phyloP scores from a whole-genome alignment of 192 early-diverging fungal genomes.

The Phlyctochytrium arcticum region DNA sequence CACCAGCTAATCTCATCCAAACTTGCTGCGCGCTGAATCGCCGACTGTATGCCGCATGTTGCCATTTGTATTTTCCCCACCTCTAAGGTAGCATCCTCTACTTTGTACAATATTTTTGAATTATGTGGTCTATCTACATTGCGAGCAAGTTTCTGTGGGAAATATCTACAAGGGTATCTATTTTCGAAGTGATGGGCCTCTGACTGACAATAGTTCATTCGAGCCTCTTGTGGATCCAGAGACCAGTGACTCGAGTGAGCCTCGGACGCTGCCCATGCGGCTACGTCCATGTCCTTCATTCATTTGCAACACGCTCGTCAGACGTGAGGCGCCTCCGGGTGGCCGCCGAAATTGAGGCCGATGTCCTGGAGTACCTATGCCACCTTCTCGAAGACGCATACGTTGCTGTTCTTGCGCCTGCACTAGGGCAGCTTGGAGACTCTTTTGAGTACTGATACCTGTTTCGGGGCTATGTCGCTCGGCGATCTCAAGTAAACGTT shows the following conservation, averaged over 20 bases:
- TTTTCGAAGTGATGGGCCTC: neutral
- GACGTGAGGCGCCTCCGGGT: neutral
- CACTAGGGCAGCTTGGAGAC: neutral
- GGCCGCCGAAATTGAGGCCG: neutral
- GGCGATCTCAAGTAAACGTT: neutral
- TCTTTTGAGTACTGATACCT: neutral
- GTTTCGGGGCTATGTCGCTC: neutral
- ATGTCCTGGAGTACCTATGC: neutral
- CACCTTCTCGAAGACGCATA: too few relatives aligned
- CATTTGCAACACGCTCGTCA: neutral
- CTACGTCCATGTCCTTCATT: neutral
- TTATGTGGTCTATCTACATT: too few relatives aligned
- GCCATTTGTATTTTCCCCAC: too few relatives aligned
- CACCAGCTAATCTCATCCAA: constrained; percentile 2
- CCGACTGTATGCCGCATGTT: too few relatives aligned
- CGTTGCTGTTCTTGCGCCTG: neutral
- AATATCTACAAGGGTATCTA: too few relatives aligned
- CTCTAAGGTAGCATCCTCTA: too few relatives aligned
- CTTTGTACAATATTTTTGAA: too few relatives aligned
- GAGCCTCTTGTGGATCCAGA: neutral
- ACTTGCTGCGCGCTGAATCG: too few relatives aligned
- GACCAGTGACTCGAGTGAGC: neutral
- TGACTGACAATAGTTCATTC: neutral
- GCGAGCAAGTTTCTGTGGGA: too few relatives aligned
- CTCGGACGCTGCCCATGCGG: neutral